These are phyloP conservation scores for Oryza meridionalis DNA, from an alignment of 176 grass and related monocot species.

Conservation along the genomic window DNA sequence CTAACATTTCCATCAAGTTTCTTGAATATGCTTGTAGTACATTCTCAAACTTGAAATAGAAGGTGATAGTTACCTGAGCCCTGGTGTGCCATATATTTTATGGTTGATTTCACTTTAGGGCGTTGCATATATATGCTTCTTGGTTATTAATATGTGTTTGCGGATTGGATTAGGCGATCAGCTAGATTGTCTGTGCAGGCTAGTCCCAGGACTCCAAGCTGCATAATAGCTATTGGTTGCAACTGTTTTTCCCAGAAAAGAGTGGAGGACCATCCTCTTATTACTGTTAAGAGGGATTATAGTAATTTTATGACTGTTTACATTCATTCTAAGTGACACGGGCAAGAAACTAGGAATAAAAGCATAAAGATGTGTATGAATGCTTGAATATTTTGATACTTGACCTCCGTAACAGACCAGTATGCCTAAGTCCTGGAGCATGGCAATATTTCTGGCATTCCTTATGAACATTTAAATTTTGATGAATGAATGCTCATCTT, in stretches of 20 bases:
- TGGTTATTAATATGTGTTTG: background rate
- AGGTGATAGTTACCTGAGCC: background rate
- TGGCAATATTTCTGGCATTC: background rate
- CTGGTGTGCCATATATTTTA: background rate
- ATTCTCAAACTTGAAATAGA: background rate
- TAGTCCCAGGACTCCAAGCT: background rate
- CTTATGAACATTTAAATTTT: background rate
- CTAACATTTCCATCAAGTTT: constrained; percentile 8
- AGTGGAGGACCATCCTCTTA: background rate
- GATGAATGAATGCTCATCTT: background rate
- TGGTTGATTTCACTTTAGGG: background rate
- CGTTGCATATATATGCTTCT: background rate
- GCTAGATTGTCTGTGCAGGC: background rate
- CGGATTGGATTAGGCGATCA: background rate
- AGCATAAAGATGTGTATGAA: background rate
- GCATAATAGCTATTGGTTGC: background rate
- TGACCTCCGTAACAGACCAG: background rate
- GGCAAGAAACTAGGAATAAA: background rate
- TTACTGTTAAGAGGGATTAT: background rate
- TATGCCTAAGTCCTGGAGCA: constrained; percentile 9
- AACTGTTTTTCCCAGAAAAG: background rate
- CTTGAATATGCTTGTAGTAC: background rate
- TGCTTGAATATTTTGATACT: background rate
- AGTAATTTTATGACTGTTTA: background rate
- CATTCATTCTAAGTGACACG: background rate